A percentile compares a stretch with the other conserved stretches of the same genome.
These are phyloP conservation scores for Diaporthe nobilis DNA, from an alignment of 2,329 filamentous ascomycete genomes.

Conservation along the genomic window DNA sequence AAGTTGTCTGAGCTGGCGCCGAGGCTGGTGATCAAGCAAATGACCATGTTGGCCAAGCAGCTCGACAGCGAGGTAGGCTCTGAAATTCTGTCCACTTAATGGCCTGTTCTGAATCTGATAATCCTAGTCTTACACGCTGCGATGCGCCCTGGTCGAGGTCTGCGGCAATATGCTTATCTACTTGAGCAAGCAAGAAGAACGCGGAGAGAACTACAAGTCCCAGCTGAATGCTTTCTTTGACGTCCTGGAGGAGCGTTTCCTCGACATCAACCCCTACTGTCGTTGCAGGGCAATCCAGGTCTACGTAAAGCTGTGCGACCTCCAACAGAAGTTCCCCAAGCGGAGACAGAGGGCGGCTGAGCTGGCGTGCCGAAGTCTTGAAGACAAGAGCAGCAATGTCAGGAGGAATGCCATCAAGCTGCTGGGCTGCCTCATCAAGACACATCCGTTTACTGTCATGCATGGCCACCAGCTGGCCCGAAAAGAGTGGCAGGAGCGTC, in stretches of 20 bases:
- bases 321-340: conserved; percentile 97
- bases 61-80: conserved; percentile 86
- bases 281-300: conserved; percentile 93
- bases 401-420: conserved; percentile 95
- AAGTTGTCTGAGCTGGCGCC: conserved; percentile 94
- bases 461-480: conserved; percentile 88
- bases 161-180: conserved; percentile 95
- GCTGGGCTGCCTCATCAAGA: conserved; percentile 88
- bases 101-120: conserved; percentile 44
- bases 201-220: conserved; percentile 91
- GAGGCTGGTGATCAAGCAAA: conserved; percentile 94
- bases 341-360: conserved; percentile 89
- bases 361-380: conserved; percentile 87
- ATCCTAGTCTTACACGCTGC: conserved; percentile 85
- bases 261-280: conserved; percentile 97
- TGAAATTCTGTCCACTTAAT: accelerated
- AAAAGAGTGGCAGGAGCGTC: conserved; percentile 86
- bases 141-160: conserved; percentile 95
- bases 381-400: conserved; percentile 99
- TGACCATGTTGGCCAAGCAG: conserved; percentile 94
- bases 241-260: conserved; percentile 93
- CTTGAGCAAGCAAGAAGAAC: conserved; percentile 91
- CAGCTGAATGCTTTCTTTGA: conserved; percentile 98
- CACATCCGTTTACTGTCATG: conserved; percentile 93
- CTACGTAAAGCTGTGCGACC: conserved; percentile 89